These are phyloP conservation scores for Colletotrichum cuscutae DNA, from an alignment of 2,329 filamentous ascomycete species.

Conservation along the genomic window DNA sequence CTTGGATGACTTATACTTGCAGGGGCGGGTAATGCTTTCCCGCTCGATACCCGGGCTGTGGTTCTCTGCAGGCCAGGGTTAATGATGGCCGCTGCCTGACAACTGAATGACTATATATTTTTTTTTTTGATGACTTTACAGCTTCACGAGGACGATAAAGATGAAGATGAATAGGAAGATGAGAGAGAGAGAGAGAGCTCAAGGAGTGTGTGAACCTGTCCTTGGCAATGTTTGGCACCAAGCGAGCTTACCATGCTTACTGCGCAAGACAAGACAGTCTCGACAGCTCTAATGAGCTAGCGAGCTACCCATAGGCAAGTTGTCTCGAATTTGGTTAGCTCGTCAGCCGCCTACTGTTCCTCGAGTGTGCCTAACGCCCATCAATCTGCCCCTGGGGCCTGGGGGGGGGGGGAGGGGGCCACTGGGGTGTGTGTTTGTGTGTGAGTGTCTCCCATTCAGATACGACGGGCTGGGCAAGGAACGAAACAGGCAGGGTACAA, in stretches of 20 bases:
- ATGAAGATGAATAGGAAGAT: neutral
- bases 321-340: neutral
- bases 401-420: too few relatives aligned
- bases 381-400: neutral
- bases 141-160: neutral
- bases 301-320: neutral
- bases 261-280: neutral
- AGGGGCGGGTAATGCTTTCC: neutral
- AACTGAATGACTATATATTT: neutral
- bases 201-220: neutral
- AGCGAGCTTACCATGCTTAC: neutral
- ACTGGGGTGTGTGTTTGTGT: too few relatives aligned
- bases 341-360: neutral
- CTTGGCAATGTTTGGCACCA: neutral
- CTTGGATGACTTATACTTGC: neutral
- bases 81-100: neutral
- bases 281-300: neutral
- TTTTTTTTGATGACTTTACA: neutral
- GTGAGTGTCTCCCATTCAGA: neutral
- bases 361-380: neutral
- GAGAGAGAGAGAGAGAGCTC: neutral
- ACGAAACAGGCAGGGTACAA: slow-evolving; percentile 1
- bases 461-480: neutral
- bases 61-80: neutral
- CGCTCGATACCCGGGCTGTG: neutral